phyloP scores from a whole-genome alignment of 768 basidiomycete genomes.

The Boletus rex-veris region DNA sequence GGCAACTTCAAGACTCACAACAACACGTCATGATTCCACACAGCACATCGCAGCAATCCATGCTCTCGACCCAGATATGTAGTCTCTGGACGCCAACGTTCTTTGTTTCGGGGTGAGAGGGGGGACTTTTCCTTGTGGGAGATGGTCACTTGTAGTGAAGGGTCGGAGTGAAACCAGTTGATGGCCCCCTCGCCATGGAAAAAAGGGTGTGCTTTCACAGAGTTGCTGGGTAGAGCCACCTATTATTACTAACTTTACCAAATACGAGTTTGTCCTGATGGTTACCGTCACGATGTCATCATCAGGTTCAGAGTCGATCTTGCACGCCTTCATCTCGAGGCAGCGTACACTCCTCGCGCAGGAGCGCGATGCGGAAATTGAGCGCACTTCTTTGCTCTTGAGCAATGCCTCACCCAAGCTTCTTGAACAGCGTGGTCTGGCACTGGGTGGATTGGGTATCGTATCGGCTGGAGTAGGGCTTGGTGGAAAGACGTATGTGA shows the following conservation, averaged over 20 bases:
- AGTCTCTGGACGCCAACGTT: not conserved
- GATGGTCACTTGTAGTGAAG: too few species aligned
- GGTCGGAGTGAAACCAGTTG: too few species aligned
- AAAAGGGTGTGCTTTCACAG: too few species aligned
- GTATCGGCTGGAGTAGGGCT: slow-evolving; percentile 76
- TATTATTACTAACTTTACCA: too few species aligned
- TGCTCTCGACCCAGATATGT: not conserved
- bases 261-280: not conserved
- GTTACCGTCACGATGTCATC: slow-evolving; percentile 4
- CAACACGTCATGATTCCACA: slow-evolving; percentile 20
- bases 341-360: slow-evolving; percentile 62
- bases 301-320: slow-evolving; percentile 23
- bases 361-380: slow-evolving; percentile 85
- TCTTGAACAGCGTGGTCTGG: slow-evolving; percentile 85
- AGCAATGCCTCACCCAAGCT: slow-evolving; percentile 80
- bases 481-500: slow-evolving; percentile 82
- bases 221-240: too few species aligned
- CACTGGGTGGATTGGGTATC: slow-evolving; percentile 69
- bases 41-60: slow-evolving; percentile 27
- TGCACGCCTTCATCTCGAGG: slow-evolving; percentile 60
- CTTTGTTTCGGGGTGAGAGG: too few species aligned
- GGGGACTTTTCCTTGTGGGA: too few species aligned
- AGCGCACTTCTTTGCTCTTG: slow-evolving; percentile 71
- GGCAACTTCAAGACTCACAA: slow-evolving; percentile 5
- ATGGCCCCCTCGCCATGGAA: too few species aligned